Evolutionary conservation across 768 basidiomycete genomes (phyloP), one percentile per base, ranked within the genome.

Genomic region (Boletus pseudo-olivaceus): DNA sequence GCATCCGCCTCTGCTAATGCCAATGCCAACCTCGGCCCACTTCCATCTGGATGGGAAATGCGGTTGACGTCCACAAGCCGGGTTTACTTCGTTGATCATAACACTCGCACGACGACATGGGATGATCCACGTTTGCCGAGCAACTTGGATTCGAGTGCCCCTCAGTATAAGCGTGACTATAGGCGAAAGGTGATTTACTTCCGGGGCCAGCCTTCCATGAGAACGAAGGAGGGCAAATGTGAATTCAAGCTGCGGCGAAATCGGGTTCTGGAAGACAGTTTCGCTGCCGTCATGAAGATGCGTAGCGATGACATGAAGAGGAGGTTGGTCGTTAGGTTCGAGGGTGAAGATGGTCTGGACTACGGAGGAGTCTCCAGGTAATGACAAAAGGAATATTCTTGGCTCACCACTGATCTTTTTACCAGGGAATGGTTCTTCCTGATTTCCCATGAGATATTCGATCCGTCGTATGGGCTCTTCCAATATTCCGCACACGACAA

Each of bases 1-100:
- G 77, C 76, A 51, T 73, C 66, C 61, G 54, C 75, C 63, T 60
- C 74, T 65, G 55, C 75, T 68, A 62, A 78, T 51, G 70, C 82
- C 61, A 81, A 75, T 53, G 71, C 84, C 57, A 76, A 87, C 59
- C 81, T 93, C 17, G 93, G 93, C 0, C 84, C 89, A 7, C 77
- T 96, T 35, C 93, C 93, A 6, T 88, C 86, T 42, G 93, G 93
- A 55, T 96, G 93, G 93, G 93, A 96, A 73, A 95, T 95, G 93
- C 81, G 93, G 19, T 72, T 95, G 49, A 94, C 93, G 1, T 85
- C 87, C 1, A 92, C 88, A 0, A 81, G 81, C 8, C 80, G 92
- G 33, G 87, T 95, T 17, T 96, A 96, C 72, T 96, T 93, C 61
- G 93, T 95, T 14, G 93, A 95, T 67, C 93, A 96, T 72, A 94